Evolutionary conservation across 352 stramenopile species (phyloP).

Genomic region (Pythium coloratum): DNA sequence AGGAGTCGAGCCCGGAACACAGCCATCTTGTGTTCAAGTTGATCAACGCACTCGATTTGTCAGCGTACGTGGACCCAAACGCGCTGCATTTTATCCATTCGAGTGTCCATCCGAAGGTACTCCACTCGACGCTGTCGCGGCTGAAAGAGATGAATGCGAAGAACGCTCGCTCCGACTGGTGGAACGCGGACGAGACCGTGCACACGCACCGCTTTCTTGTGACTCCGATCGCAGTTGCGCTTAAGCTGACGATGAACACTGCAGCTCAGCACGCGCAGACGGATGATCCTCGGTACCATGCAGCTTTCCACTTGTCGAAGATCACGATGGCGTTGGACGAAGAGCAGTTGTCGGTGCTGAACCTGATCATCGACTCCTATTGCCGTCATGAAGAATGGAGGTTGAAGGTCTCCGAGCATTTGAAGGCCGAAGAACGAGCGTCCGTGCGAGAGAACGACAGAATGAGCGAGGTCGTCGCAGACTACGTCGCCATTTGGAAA

Average conservation of each 20-base stretch:
- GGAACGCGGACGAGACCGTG: constrained; percentile 62
- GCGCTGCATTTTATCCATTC: constrained; percentile 88
- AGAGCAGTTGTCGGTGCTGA: constrained; percentile 81
- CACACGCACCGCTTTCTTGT: constrained; percentile 85
- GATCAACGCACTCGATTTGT: constrained; percentile 85
- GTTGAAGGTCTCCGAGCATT: constrained; percentile 63
- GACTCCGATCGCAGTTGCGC: constrained; percentile 71
- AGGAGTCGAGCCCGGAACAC: constrained; percentile 28
- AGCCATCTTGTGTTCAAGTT: constrained; percentile 85
- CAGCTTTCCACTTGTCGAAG: constrained; percentile 78
- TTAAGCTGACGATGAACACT: constrained; percentile 91
- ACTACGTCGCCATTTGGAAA: constrained; percentile 79
- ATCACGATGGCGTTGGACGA: constrained; percentile 77
- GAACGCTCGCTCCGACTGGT: constrained; percentile 63
- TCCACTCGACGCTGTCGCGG: constrained; percentile 70
- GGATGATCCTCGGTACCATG: constrained; percentile 74
- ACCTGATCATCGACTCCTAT: constrained; percentile 75
- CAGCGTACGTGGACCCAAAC: constrained; percentile 83
- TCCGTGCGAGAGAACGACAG: constrained; percentile 43
- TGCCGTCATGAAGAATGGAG: constrained; percentile 73
- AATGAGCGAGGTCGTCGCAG: constrained; percentile 43
- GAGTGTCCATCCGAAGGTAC: constrained; percentile 69
- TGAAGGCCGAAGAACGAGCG: constrained; percentile 57
- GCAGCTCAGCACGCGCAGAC: constrained; percentile 68
- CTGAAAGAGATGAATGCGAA: constrained; percentile 86